These are phyloP conservation scores for Debaryomyces sp. DNA, from an alignment of 1,139 yeast species.

Conservation along the genomic window DNA sequence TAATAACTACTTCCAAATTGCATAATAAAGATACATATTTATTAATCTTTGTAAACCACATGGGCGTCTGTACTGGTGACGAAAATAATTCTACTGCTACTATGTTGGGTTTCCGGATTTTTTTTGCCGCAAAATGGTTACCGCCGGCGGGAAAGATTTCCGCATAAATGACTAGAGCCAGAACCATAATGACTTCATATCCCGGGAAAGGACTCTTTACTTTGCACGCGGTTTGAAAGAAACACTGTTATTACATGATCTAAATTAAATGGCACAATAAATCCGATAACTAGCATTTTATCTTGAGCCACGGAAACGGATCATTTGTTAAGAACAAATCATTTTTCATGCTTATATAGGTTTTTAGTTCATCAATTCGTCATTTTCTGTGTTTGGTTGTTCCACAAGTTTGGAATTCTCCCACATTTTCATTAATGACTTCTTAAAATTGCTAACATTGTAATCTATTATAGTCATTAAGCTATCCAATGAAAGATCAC, in stretches of 20 bases:
- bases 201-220: not conserved
- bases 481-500: constrained; percentile 52
- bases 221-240: not conserved
- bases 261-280: not conserved
- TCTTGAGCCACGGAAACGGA: not conserved
- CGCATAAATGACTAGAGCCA: not conserved
- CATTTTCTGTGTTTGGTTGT: not conserved
- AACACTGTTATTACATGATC: not conserved
- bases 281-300: not conserved
- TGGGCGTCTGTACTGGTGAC: not conserved
- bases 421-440: constrained; percentile 83
- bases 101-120: not conserved
- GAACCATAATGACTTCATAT: not conserved
- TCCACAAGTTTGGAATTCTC: constrained; percentile 27
- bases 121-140: not conserved
- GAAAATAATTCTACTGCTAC: not conserved
- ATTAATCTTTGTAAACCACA: not conserved
- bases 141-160: not conserved
- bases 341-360: not conserved
- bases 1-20: constrained; percentile 5
- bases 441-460: constrained; percentile 80
- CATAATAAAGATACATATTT: constrained; percentile 1
- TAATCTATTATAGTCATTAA: constrained; percentile 82
- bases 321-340: not conserved
- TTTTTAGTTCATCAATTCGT: not conserved